A percentile compares a stretch with the other conserved stretches of the same genome.
Conservation (phyloP, 1,284 basidiomycete genomes). For the Ustilago esculenta region DNA sequence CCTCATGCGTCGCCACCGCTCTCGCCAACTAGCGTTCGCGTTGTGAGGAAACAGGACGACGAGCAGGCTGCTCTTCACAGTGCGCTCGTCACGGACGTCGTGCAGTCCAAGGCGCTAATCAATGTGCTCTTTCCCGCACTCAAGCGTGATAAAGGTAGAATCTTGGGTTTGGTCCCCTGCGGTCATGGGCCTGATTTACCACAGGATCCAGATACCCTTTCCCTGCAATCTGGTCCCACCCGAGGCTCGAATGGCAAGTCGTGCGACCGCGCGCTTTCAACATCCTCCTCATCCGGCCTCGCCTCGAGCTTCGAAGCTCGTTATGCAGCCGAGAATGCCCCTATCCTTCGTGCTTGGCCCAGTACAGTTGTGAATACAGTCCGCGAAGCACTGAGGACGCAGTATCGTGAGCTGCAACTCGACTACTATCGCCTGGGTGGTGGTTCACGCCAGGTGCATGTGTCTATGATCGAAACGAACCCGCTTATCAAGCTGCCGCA, state of each 20-base stretch:
- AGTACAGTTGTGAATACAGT: constrained; percentile 32
- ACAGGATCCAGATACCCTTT: constrained; percentile 38
- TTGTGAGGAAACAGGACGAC: constrained; percentile 28
- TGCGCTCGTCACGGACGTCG: constrained; percentile 47
- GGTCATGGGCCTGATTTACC: constrained; percentile 36
- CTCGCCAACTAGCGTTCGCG: constrained; percentile 26
- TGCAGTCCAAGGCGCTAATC: constrained; percentile 40
- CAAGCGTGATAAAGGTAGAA: constrained; percentile 41
- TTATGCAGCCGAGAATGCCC: neutral
- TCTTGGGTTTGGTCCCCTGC: constrained; percentile 41
- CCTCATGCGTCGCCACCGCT: constrained; percentile 33
- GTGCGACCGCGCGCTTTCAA: constrained; percentile 21
- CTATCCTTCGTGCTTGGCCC: constrained; percentile 26
- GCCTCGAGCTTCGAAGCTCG: neutral
- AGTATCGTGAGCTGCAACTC: constrained; percentile 29
- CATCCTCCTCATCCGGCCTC: constrained; percentile 1
- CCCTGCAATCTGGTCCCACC: constrained; percentile 20
- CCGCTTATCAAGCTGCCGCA: constrained; percentile 23
- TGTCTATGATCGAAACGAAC: constrained; percentile 35
- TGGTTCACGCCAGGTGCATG: constrained; percentile 10
- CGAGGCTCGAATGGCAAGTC: constrained; percentile 20
- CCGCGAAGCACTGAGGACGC: constrained; percentile 20
- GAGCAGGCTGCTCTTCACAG: constrained; percentile 38
- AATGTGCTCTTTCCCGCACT: constrained; percentile 48
- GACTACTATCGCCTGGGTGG: constrained; percentile 24